phyloP scores from a whole-genome alignment of 345 rosid genomes.

The Limnanthes douglasii region DNA sequence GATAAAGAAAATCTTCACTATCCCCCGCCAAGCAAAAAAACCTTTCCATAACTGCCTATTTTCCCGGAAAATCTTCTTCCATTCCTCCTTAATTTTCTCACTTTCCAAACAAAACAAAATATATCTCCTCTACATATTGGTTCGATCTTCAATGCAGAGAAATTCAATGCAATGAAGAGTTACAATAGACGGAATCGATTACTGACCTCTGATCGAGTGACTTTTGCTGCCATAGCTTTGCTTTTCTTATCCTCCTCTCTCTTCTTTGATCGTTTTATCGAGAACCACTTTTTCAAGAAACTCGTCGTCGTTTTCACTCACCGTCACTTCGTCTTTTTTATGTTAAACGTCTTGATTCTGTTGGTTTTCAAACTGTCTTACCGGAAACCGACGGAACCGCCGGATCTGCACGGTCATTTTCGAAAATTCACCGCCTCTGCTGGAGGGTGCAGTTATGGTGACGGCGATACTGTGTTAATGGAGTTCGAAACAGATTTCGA shows the following conservation, averaged over 20 bases:
- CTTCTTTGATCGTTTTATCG: too few relatives aligned
- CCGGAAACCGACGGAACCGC: not conserved
- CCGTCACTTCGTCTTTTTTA: conserved; percentile 1
- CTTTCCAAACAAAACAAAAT: too few relatives aligned
- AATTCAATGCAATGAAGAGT: not conserved
- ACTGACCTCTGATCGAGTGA: too few relatives aligned
- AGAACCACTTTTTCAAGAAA: not conserved
- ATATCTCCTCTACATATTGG: too few relatives aligned
- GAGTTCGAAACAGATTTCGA: not conserved
- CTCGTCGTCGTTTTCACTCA: not conserved
- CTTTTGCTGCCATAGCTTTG: too few relatives aligned
- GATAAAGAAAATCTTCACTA: conserved; percentile 8
- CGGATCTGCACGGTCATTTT: not conserved
- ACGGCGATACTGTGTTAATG: too few relatives aligned
- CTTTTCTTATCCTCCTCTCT: too few relatives aligned
- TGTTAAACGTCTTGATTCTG: too few relatives aligned
- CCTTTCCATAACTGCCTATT: too few relatives aligned
- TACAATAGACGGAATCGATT: not conserved
- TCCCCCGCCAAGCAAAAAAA: too few relatives aligned
- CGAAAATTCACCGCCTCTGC: not conserved
- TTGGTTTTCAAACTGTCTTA: not conserved
- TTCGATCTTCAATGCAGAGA: conserved; percentile 3
- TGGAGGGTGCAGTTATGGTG: not conserved
- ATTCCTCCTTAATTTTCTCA: not conserved
- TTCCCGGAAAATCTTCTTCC: not conserved